Evolutionary conservation across 805 yeast species (phyloP).

Genomic region (Wickerhamiella occidentalis): DNA sequence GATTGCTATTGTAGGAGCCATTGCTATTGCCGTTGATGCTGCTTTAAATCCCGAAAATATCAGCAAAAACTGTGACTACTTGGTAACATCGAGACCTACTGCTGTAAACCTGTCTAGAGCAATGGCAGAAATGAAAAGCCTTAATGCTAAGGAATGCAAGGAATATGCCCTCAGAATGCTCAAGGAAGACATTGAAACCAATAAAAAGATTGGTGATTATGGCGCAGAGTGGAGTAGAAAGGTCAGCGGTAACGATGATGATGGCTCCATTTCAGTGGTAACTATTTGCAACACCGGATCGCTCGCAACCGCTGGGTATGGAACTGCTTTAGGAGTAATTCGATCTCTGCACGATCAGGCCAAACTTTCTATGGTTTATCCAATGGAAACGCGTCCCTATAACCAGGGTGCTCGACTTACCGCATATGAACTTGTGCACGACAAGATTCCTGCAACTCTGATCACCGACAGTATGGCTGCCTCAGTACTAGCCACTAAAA

Average conservation of each 20-base stretch:
- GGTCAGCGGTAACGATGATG: slow-evolving; percentile 24
- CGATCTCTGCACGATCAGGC: slow-evolving; percentile 48
- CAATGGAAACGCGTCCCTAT: slow-evolving; percentile 91
- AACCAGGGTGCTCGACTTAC: slow-evolving; percentile 93
- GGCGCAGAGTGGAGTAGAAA: slow-evolving; percentile 60
- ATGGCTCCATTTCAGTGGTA: slow-evolving; percentile 65
- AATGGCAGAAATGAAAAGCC: slow-evolving; percentile 37
- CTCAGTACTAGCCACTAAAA: slow-evolving; percentile 50
- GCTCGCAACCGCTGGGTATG: slow-evolving; percentile 93
- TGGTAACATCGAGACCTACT: slow-evolving; percentile 79
- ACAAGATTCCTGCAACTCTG: slow-evolving; percentile 74
- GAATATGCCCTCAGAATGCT: slow-evolving; percentile 39
- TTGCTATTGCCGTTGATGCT: slow-evolving; percentile 66
- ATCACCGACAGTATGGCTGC: slow-evolving; percentile 89
- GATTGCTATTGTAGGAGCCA: slow-evolving; percentile 86
- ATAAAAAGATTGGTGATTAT: slow-evolving; percentile 62
- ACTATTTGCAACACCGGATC: slow-evolving; percentile 97
- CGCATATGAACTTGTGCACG: slow-evolving; percentile 79
- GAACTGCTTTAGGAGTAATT: slow-evolving; percentile 89
- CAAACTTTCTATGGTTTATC: slow-evolving; percentile 59
- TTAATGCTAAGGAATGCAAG: slow-evolving; percentile 16
- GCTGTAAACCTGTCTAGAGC: slow-evolving; percentile 88
- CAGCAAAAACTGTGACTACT: slow-evolving; percentile 42
- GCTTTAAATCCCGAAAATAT: slow-evolving; percentile 18
- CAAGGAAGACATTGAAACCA: slow-evolving; percentile 68